Base-by-base conservation (phyloP, 495 filamentous ascomycete species). In the Emericellopsis terricola region DNA sequence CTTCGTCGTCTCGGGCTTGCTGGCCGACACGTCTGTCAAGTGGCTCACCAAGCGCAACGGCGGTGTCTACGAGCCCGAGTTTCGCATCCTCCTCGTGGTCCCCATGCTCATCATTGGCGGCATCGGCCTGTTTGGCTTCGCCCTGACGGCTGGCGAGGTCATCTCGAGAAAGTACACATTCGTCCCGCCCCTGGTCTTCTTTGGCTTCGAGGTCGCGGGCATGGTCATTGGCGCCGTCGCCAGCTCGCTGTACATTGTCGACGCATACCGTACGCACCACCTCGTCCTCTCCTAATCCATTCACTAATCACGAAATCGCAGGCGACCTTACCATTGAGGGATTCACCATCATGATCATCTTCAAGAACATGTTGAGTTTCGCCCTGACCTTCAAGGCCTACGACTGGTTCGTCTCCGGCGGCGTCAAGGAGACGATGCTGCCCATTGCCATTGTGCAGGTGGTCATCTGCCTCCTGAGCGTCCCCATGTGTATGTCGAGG, bases 211-310 rank as follows among this genome's bases (percentile, higher is more conserved):
- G 37, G 78, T 92, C 3, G 70, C 76, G 40, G 86, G 85, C 0
- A 92, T 92, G 80, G 81, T 94, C 1, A 68, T 91, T 41, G 86
- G 86, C 2, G 85, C 86, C 0, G 82, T 93, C 4, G 73, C 78
- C 1, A 77, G 74, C 33, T 76, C 81, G 1, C 52, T 94, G n/a
- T 94, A 94, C 44, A 80, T 94, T 43, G 83, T 93, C 1, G 86
- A 94, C 58, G 86, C 86, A 1, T 84, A 94, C 55, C 76, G 84
- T 79, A 56, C 17, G n/a, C 34, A 15, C 15, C 11, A 8, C 15
- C 31, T 19, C n/a, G n/a, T 15, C 16, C 9, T 23, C 8, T 28
- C 18, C 15, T 29, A 10, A 8, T 19, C 14, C 16, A 15, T n/a
- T 15, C 13, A n/a, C 8, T 30, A 27, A 31, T 40, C 17, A 14